These are phyloP conservation scores for Lagerstroemia speciosa DNA, from an alignment of 345 rosid genomes.

Conservation along the genomic window DNA sequence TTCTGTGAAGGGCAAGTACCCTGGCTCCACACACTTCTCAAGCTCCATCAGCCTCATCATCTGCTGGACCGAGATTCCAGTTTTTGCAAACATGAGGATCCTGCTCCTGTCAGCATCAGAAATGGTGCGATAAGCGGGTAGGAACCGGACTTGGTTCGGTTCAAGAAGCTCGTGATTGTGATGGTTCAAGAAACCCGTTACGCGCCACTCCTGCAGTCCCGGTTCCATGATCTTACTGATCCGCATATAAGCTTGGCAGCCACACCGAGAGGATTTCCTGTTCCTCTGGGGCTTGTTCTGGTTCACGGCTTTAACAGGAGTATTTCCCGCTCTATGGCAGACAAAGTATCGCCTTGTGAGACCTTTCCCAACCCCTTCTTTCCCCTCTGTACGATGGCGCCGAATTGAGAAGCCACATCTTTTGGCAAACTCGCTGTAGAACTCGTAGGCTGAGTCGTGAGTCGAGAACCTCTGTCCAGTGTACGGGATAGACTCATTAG, in stretches of 20 bases:
- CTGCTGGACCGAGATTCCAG: conserved; percentile 93
- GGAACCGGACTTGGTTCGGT: conserved; percentile 88
- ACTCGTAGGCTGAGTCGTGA: conserved; percentile 90
- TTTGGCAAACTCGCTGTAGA: conserved; percentile 76
- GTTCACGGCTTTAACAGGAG: conserved; percentile 62
- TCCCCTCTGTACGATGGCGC: conserved; percentile 93
- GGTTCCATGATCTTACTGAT: conserved; percentile 69
- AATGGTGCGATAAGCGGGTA: conserved; percentile 91
- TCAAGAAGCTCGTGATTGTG: conserved; percentile 89
- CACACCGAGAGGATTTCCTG: conserved; percentile 83
- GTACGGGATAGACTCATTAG: conserved; percentile 57
- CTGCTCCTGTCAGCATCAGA: conserved; percentile 86
- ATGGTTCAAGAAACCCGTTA: conserved; percentile 81
- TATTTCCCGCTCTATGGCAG: conserved; percentile 95
- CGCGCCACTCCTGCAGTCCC: conserved; percentile 85
- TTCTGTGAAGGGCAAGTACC: conserved; percentile 87
- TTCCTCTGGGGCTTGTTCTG: conserved; percentile 84
- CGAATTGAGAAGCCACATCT: conserved; percentile 90
- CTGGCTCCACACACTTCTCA: conserved; percentile 93
- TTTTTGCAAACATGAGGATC: conserved; percentile 93
- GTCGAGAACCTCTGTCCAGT: conserved; percentile 76
- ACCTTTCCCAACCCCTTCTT: conserved; percentile 94
- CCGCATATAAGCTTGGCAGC: conserved; percentile 86
- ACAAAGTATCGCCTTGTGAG: conserved; percentile 93
- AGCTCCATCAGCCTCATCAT: conserved; percentile 99